Evolutionary conservation across 2,329 filamentous ascomycete species (phyloP), one percentile per base, ranked within the genome.

Genomic region (Ophiosphaerella herpotricha): DNA sequence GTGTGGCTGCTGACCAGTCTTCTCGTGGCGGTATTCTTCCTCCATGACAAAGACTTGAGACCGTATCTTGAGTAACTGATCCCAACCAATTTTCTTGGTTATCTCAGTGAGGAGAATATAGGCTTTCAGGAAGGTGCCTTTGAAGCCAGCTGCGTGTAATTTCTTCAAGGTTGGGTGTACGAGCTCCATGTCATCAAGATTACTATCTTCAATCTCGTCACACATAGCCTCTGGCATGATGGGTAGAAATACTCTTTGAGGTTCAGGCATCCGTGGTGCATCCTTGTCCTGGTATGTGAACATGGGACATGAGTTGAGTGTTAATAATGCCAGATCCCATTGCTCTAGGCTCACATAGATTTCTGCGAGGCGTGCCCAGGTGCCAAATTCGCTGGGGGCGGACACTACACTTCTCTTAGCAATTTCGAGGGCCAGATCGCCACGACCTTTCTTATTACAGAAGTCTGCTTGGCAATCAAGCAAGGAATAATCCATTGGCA

Each of bases 41-140:
- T 99, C 94, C 94, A 99, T 99, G 41, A 99, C 94, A 64, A 99
- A 99, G 1, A 99, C 94, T 56, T 93, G 92, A 77, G 93, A 97
- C 61, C 94, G 85, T 66, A 95, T 96, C 74, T 91, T 95, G 43
- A 99, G 79, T 18, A 99, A 81, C 69, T 97, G 91, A 64, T 99
- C 94, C 94, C 94, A 99, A 34, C 94, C 94, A 63, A 99, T 97
- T 74, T 94, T 93, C 54, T 91, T 88, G 0, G 93, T 96, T 79
- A 99, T 93, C 71, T 97, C 93, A 0, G 94, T 97, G 54, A 99
- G 80, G 31, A 99, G 88, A 57, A 87, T 87, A 76, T 99, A 99
- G 1, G 94, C 94, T 69, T 96, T 90, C 66, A 94, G 85, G 70
- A 99, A 99, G 0, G 94, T 99, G 23, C 94, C 94, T 64, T 93